Evolutionary conservation across 108 stramenopile species (phyloP).

Genomic region (Cyclotella choctawhatcheeana): DNA sequence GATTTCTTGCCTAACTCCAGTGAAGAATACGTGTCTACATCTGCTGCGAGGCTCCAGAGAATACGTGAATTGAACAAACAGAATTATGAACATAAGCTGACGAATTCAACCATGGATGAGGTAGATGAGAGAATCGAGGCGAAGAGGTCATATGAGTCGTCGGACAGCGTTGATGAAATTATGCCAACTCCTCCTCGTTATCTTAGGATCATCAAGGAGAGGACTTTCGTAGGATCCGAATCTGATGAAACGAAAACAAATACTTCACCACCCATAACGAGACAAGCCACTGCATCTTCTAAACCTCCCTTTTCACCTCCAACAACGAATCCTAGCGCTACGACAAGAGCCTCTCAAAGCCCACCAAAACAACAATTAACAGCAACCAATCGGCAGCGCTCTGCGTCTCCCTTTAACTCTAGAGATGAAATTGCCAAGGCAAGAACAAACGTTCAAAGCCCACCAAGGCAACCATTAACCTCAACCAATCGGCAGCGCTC

Average conservation of each 20-base stretch:
- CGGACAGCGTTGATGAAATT: neutral
- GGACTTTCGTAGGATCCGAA: neutral
- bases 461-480: too few relatives aligned
- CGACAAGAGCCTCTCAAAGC: too few relatives aligned
- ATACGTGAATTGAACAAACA: constrained; percentile 20
- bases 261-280: neutral
- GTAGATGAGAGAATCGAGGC: neutral
- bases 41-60: constrained; percentile 1
- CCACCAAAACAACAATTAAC: too few relatives aligned
- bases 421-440: too few relatives aligned
- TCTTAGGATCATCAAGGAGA: constrained; percentile 4
- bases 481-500: too few relatives aligned
- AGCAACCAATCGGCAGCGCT: too few relatives aligned
- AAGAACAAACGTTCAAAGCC: too few relatives aligned
- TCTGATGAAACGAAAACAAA: neutral
- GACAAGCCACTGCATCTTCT: neutral
- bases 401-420: too few relatives aligned
- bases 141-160: neutral
- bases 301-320: constrained; percentile 12
- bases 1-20: neutral
- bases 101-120: neutral
- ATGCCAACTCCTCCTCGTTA: constrained; percentile 11
- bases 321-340: neutral
- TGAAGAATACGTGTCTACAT: neutral
- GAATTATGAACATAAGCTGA: neutral